phyloP scores from a whole-genome alignment of 1,139 yeast species.

The Entelexis paramagnoliae region DNA sequence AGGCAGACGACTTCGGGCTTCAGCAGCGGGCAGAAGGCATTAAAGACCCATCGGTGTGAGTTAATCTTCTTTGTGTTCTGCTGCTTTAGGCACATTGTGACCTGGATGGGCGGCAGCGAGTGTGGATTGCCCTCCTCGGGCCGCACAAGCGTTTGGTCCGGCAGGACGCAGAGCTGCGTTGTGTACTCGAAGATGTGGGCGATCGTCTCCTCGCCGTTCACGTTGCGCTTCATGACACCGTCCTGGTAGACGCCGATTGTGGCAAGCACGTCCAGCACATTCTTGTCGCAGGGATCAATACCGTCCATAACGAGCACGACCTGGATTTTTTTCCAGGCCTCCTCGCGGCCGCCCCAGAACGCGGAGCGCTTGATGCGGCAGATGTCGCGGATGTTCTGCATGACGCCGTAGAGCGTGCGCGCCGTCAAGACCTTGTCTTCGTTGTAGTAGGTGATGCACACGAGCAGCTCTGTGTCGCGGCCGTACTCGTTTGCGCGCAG shows the following conservation, averaged over 20 bases:
- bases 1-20: slow-evolving; percentile 79
- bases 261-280: slow-evolving; percentile 72
- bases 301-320: slow-evolving; percentile 90
- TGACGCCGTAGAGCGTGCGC: slow-evolving; percentile 83
- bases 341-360: slow-evolving; percentile 62
- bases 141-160: slow-evolving; percentile 37
- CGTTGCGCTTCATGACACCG: slow-evolving; percentile 82
- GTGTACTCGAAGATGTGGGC: slow-evolving; percentile 91
- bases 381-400: slow-evolving; percentile 81
- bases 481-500: slow-evolving; percentile 63
- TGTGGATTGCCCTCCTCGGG: slow-evolving; percentile 57
- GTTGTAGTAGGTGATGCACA: slow-evolving; percentile 88
- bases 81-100: slow-evolving; percentile 79
- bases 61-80: slow-evolving; percentile 83
- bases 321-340: slow-evolving; percentile 90
- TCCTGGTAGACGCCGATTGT: slow-evolving; percentile 94
- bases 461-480: slow-evolving; percentile 76
- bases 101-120: slow-evolving; percentile 69
- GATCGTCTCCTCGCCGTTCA: slow-evolving; percentile 74
- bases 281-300: slow-evolving; percentile 76
- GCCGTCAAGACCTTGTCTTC: slow-evolving; percentile 84
- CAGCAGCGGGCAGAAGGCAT: slow-evolving; percentile 77
- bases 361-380: slow-evolving; percentile 51
- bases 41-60: slow-evolving; percentile 93
- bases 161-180: slow-evolving; percentile 49